Conservation (phyloP, 2,329 filamentous ascomycete species). For the Phaeosphaeriaceae sp. region DNA sequence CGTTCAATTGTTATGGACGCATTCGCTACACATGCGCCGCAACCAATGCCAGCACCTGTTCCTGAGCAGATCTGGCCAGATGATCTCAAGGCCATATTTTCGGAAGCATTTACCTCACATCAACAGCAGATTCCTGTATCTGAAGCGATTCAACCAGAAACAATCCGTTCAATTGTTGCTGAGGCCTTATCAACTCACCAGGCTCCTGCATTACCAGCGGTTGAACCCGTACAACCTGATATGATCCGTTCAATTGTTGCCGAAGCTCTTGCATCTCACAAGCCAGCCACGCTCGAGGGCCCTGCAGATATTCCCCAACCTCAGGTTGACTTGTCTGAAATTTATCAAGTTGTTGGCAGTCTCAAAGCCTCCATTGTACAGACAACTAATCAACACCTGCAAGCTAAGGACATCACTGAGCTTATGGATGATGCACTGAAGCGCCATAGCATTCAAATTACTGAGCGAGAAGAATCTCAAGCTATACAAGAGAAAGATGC, state of each 20-base stretch:
- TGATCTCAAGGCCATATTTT: slow-evolving; percentile 60
- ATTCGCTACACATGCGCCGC: slow-evolving; percentile 37
- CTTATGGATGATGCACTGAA: slow-evolving; percentile 47
- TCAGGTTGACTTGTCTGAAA: slow-evolving; percentile 49
- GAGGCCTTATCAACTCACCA: slow-evolving; percentile 37
- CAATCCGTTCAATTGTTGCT: slow-evolving; percentile 33
- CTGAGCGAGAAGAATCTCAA: slow-evolving; percentile 37
- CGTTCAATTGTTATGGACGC: slow-evolving; percentile 36
- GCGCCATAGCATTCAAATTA: slow-evolving; percentile 39
- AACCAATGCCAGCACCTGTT: slow-evolving; percentile 28
- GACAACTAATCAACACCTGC: slow-evolving; percentile 52
- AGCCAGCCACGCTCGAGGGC: slow-evolving; percentile 36
- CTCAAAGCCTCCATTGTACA: slow-evolving; percentile 57
- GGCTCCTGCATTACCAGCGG: slow-evolving; percentile 20
- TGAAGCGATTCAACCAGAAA: slow-evolving; percentile 32
- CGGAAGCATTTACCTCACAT: slow-evolving; percentile 66
- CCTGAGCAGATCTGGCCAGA: slow-evolving; percentile 42
- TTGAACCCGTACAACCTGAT: slow-evolving; percentile 41
- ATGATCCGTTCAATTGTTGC: slow-evolving; percentile 44
- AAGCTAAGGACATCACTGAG: slow-evolving; percentile 52
- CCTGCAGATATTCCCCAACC: slow-evolving; percentile 45
- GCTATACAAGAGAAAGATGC: slow-evolving; percentile 40
- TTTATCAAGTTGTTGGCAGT: slow-evolving; percentile 56
- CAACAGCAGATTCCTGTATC: slow-evolving; percentile 13
- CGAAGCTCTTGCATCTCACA: slow-evolving; percentile 42